These are phyloP conservation scores for Austroboletus eburneus DNA, from an alignment of 768 basidiomycete genomes.

Conservation along the genomic window DNA sequence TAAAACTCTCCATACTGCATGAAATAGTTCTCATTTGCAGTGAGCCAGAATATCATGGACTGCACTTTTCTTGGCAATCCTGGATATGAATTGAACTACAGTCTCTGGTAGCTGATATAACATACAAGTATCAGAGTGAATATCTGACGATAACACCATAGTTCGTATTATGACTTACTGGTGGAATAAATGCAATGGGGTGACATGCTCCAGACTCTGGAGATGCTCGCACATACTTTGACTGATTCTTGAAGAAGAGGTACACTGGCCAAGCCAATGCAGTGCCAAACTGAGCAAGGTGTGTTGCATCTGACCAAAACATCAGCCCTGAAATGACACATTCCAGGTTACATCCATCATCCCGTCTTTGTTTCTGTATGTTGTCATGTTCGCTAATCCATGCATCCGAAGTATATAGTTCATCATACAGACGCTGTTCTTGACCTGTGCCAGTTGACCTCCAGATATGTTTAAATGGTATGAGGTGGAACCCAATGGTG, in stretches of 20 bases:
- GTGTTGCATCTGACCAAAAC: conserved; percentile 4
- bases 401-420: not conserved
- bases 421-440: not conserved
- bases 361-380: conserved; percentile 8
- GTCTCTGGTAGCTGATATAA: too few species aligned
- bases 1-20: not conserved
- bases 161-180: not conserved
- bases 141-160: too few species aligned
- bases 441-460: not conserved
- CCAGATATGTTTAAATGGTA: conserved; percentile 15
- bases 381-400: conserved; percentile 5
- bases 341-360: conserved; percentile 12
- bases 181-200: conserved; percentile 2
- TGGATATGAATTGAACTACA: not conserved
- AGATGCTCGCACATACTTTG: not conserved
- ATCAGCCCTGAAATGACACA: not conserved
- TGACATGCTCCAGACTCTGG: not conserved
- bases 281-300: conserved; percentile 9
- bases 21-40: conserved; percentile 1
- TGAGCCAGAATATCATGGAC: not conserved
- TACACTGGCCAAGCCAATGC: conserved; percentile 11
- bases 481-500: conserved; percentile 18
- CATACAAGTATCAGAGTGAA: too few species aligned
- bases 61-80: not conserved
- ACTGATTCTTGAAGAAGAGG: not conserved